A percentile compares a stretch with the other conserved stretches of the same genome.
Conservation (phyloP, 768 basidiomycete genomes). For the Podaxis sp. region DNA sequence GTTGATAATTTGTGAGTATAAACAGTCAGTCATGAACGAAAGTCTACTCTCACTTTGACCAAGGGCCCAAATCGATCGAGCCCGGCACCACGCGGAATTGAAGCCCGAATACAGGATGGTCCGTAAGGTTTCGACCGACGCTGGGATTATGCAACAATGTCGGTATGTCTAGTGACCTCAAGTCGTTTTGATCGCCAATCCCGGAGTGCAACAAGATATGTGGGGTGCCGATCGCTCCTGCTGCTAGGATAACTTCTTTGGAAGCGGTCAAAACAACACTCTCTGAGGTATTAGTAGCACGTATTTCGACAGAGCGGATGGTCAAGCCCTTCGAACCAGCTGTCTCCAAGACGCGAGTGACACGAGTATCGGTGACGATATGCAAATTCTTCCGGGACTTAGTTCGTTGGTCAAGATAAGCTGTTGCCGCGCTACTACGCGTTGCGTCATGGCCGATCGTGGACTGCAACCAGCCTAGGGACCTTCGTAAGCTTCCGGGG, state of each 20-base stretch:
- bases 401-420: conserved; percentile 20
- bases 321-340: not conserved
- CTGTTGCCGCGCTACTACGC: conserved; percentile 16
- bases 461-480: conserved; percentile 14
- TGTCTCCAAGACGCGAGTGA: conserved; percentile 20
- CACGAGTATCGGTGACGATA: conserved; percentile 29
- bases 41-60: not conserved
- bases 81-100: not conserved
- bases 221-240: conserved; percentile 2
- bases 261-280: not conserved
- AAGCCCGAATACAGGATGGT: conserved; percentile 1
- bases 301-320: conserved; percentile 14
- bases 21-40: not conserved
- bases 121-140: conserved; percentile 6
- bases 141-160: not conserved
- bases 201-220: conserved; percentile 13
- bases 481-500: not conserved
- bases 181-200: conserved; percentile 3
- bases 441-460: conserved; percentile 15
- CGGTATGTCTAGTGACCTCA: not conserved
- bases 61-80: not conserved
- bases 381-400: conserved; percentile 27
- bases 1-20: not conserved
- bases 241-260: conserved; percentile 10
- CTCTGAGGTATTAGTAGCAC: not conserved